phyloP scores from a whole-genome alignment of 2,329 filamentous ascomycete genomes.

The Pseudonectria buxi region DNA sequence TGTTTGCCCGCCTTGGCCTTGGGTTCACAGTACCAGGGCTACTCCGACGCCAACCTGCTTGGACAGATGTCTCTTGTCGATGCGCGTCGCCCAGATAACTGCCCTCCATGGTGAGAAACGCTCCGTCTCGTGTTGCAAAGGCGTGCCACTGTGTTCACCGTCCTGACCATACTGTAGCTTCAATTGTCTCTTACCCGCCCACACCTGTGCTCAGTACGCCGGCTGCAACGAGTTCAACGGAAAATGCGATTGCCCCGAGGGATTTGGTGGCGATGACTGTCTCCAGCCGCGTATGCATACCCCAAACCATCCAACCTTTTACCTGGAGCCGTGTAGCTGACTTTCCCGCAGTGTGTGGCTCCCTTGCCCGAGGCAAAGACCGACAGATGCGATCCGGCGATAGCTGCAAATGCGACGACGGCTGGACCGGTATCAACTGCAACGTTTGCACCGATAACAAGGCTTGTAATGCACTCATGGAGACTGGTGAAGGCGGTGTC shows the following conservation, averaged over 20 bases:
- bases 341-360: slow-evolving; percentile 63
- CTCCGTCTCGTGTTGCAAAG: slow-evolving; percentile 9
- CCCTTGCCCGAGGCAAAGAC: slow-evolving; percentile 72
- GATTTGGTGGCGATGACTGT: slow-evolving; percentile 93
- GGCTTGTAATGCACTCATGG: slow-evolving; percentile 85
- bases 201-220: slow-evolving; percentile 85
- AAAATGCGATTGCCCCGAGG: slow-evolving; percentile 85
- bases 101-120: slow-evolving; percentile 61
- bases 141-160: slow-evolving; percentile 4
- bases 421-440: slow-evolving; percentile 97
- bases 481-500: slow-evolving; percentile 70
- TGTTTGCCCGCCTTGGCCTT: slow-evolving; percentile 34
- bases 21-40: slow-evolving; percentile 46
- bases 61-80: slow-evolving; percentile 65
- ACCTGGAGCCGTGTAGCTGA: neutral
- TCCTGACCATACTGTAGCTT: slow-evolving; percentile 54
- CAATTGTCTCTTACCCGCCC: slow-evolving; percentile 93
- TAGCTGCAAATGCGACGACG: slow-evolving; percentile 79
- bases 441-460: slow-evolving; percentile 83
- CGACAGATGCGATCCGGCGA: slow-evolving; percentile 66
- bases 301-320: neutral
- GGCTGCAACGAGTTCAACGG: slow-evolving; percentile 84
- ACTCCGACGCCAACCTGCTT: slow-evolving; percentile 53
- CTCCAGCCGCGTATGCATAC: slow-evolving; percentile 61
- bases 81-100: slow-evolving; percentile 62